A percentile compares a stretch with the other conserved stretches of the same genome.
Conservation (phyloP, 2,329 filamentous ascomycete genomes). For the Fusarium anguioides region DNA sequence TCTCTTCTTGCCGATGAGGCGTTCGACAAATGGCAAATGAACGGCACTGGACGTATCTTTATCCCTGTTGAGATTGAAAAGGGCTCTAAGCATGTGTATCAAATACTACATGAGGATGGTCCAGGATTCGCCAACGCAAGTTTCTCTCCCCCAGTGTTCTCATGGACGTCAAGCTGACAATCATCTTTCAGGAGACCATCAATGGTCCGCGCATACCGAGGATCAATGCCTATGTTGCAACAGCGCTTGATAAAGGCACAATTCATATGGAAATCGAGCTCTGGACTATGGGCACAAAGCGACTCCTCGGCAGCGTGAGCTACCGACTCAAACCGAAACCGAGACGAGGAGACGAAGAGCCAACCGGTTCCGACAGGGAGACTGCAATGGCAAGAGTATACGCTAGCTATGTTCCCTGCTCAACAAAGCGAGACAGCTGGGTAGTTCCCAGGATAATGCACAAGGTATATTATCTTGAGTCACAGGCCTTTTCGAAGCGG, state of each 20-base stretch:
- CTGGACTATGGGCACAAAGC: slow-evolving; percentile 40
- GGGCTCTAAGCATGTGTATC: neutral
- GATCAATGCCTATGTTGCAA: slow-evolving; percentile 40
- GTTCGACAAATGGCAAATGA: neutral
- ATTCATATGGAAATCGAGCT: slow-evolving; percentile 32
- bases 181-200: slow-evolving; percentile 38
- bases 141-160: neutral
- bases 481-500: slow-evolving; percentile 69
- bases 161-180: neutral
- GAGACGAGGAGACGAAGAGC: too few relatives aligned
- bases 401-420: neutral
- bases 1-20: neutral
- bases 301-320: slow-evolving; percentile 31
- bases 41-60: neutral
- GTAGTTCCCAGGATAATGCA: neutral
- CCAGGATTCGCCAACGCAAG: slow-evolving; percentile 40
- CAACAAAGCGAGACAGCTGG: neutral
- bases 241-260: neutral
- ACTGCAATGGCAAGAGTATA: neutral
- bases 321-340: neutral
- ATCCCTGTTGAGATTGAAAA: neutral
- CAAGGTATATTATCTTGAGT: slow-evolving; percentile 67
- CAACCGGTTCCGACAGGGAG: neutral
- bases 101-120: neutral
- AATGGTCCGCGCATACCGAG: slow-evolving; percentile 38